Base-by-base conservation (phyloP, 169 alveolate genomes). In the Hammondia hammondi region DNA sequence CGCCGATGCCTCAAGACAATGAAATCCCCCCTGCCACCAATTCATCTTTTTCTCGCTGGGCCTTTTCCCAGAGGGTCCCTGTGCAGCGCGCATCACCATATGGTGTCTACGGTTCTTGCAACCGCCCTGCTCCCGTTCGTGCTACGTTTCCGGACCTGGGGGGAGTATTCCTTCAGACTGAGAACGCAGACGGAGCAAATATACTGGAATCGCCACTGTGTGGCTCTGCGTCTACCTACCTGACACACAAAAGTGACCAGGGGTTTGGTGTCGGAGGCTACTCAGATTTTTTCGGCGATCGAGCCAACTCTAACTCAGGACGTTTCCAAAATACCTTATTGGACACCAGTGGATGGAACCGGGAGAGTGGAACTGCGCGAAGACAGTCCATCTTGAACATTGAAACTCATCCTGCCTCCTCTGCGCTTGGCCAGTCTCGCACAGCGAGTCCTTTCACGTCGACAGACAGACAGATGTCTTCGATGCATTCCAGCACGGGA, bases 21-120 rank as follows among this genome's bases (percentile, higher is more conserved):
- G 90, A 82, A n/a, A 82, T 82, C 4, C 90, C 90, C 19, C 90
- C 90, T 17, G 90, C 90, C 10, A 27, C 37, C 21, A 21, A 27
- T 12, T 48, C 90, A 9, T 82, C 90, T 70, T 82, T 82, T 48
- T 82, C 90, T 24, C 90, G 90, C 61, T 82, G 90, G 90, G 70
- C 90, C 39, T 77, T 77, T 32, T 39, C 87, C 1, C 87, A 77
- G 27, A 32, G 46, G 87, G 19, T 39, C 56, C 48, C 87, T 19
- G 43, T 46, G 24, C 56, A 12, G 24, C 87, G 87, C 32, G 87
- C 48, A 17, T 77, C 87, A 19, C 87, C 87, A 5, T 77, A 77
- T 32, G 56, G 48, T 21, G 45, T 24, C 27, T 32, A 77, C 87
- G 43, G 39, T 56, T 7, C 48, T 46, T 32, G 32, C 77, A 67